Evolutionary conservation across 805 yeast genomes (phyloP), one percentile per base, ranked within the genome.

Genomic region (Zygotorulaspora chibaensis): DNA sequence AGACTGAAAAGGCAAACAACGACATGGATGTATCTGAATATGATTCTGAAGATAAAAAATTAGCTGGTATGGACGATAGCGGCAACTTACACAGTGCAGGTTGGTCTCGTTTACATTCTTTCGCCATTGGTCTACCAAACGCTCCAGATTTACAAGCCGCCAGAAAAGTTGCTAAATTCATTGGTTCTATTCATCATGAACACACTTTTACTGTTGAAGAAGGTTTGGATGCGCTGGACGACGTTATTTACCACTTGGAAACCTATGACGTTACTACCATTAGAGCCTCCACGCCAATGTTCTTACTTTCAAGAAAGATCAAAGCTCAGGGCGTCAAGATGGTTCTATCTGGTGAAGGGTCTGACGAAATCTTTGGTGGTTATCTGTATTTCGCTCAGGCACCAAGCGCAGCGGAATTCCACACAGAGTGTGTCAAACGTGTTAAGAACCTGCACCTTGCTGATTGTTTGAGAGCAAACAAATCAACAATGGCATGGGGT

Each of bases 401-500:
- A 42, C 99, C 99, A 58, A 75, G 85, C 48, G 84, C 96, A 43
- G 75, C 74, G 46, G 99, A 88, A 61, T 93, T 93, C 89, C 98
- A 93, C 72, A 74, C 81, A 51, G 99, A 93, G 75, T 86, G 95
- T 72, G 96, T 93, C 52, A 77, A 84, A 74, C 81, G 99, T 70
- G 97, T 93, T 60, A 88, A 93, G 78, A 90, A 93, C 91, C 78
- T 93, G 72, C 96, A 93, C 71, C 82, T 82, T 58, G 88, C 98
- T 51, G 99, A 93, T 75, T 91, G 98, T 76, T 75, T 93, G 67
- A 84, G 99, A 72, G 99, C 99, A 55, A 93, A 93, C 86, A 93
- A 93, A 74, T 90, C 97, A 28, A 93, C 99, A 48, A 87, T 93
- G 96, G 98, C 99, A 36, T 93, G 99, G 99, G 99, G 99, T 70